These are phyloP conservation scores for Calocybe cyanea DNA, from an alignment of 768 basidiomycete genomes.

Conservation along the genomic window DNA sequence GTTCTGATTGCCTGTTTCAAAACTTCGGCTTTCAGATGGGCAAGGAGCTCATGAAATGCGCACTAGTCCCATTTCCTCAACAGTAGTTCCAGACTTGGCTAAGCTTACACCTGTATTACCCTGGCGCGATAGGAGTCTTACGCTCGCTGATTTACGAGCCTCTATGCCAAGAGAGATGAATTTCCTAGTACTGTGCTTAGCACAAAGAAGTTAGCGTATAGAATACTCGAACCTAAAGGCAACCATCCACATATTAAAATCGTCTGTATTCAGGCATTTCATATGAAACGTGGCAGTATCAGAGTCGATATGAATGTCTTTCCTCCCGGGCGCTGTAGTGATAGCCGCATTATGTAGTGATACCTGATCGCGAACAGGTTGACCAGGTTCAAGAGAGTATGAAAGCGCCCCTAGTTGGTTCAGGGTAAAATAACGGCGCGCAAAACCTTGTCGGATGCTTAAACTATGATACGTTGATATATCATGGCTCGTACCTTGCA, in stretches of 20 bases:
- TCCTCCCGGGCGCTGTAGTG: conserved; percentile 66
- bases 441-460: conserved; percentile 55
- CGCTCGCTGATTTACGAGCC: conserved; percentile 37
- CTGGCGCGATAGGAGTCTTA: conserved; percentile 38
- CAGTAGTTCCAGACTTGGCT: conserved; percentile 45
- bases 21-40: not conserved
- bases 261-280: conserved; percentile 66
- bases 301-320: conserved; percentile 80
- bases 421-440: conserved; percentile 77
- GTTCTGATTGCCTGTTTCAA: conserved; percentile 52
- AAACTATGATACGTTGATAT: not conserved
- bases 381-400: conserved; percentile 72
- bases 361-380: conserved; percentile 68
- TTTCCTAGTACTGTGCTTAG: conserved; percentile 38
- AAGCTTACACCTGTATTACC: conserved; percentile 34
- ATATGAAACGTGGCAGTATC: conserved; percentile 77
- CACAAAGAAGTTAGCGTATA: conserved; percentile 10
- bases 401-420: conserved; percentile 64
- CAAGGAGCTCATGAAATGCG: conserved; percentile 18
- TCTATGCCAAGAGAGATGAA: conserved; percentile 55
- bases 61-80: conserved; percentile 68
- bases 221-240: conserved; percentile 56
- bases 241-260: conserved; percentile 72
- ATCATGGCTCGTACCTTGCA: conserved; percentile 59
- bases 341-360: conserved; percentile 70